Evolutionary conservation across 106 monocot genomes (phyloP).

Genomic region (Hemerocallis citrina): DNA sequence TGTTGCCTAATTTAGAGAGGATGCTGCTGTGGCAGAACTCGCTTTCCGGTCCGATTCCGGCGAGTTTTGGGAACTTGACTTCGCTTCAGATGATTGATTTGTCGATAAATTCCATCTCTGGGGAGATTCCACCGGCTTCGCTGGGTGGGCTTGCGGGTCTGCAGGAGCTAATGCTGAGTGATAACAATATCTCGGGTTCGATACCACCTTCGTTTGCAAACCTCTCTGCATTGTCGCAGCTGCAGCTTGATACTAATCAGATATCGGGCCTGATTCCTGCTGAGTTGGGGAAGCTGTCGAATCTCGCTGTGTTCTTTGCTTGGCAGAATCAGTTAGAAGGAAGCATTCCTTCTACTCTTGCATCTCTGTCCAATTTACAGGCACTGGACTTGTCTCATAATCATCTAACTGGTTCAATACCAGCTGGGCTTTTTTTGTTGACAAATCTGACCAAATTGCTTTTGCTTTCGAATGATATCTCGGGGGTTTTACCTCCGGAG

Average conservation of each 20-base stretch:
- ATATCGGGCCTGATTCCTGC: slow-evolving; percentile 69
- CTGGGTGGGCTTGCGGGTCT: slow-evolving; percentile 39
- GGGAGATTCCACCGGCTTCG: slow-evolving; percentile 55
- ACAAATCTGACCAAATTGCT: slow-evolving; percentile 78
- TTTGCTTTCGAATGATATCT: slow-evolving; percentile 74
- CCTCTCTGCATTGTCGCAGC: slow-evolving; percentile 45
- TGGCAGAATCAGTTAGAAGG: slow-evolving; percentile 95
- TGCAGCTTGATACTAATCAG: slow-evolving; percentile 77
- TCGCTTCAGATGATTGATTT: slow-evolving; percentile 63
- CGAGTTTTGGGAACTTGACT: slow-evolving; percentile 54
- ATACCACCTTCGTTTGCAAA: slow-evolving; percentile 60
- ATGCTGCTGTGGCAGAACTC: slow-evolving; percentile 90
- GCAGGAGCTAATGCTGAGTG: slow-evolving; percentile 83
- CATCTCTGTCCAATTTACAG: slow-evolving; percentile 47
- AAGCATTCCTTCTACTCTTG: slow-evolving; percentile 50
- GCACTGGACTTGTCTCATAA: slow-evolving; percentile 82
- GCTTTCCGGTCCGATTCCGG: slow-evolving; percentile 58
- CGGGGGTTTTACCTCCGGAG: slow-evolving; percentile 71
- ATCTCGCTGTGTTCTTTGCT: slow-evolving; percentile 55
- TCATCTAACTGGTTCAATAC: slow-evolving; percentile 70
- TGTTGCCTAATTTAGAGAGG: slow-evolving; percentile 43
- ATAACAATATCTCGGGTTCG: slow-evolving; percentile 84
- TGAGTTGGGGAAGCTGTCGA: slow-evolving; percentile 41
- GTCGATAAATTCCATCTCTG: slow-evolving; percentile 94
- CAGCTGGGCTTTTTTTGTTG: slow-evolving; percentile 64